Conservation (phyloP, 2,329 filamentous ascomycete genomes). For the Coccinonectria pachysandricola region DNA sequence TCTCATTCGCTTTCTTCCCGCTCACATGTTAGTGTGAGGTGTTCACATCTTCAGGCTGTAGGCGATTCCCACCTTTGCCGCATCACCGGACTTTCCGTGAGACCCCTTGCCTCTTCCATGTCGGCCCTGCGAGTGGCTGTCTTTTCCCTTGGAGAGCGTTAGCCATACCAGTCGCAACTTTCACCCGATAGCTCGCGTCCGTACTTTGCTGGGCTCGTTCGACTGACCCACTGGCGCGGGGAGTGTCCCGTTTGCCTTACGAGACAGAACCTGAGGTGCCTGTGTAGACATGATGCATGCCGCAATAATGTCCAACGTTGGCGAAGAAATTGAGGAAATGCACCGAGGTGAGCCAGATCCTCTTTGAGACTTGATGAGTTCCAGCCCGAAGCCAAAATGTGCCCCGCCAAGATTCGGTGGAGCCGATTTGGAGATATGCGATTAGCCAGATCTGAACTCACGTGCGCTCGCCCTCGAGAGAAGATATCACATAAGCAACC, state of each 20-base stretch:
- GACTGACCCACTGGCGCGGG: slow-evolving; percentile 15
- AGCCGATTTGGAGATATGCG: slow-evolving; percentile 17
- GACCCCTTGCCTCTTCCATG: slow-evolving; percentile 17
- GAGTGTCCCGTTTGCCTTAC: slow-evolving; percentile 24
- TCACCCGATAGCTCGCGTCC: slow-evolving; percentile 4
- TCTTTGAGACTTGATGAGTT: slow-evolving; percentile 19
- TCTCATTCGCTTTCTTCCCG: slow-evolving; percentile 17
- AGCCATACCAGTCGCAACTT: slow-evolving; percentile 14
- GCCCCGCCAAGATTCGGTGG: slow-evolving; percentile 19
- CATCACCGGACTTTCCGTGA: slow-evolving; percentile 19
- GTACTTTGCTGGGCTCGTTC: slow-evolving; percentile 21
- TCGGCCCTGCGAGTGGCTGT: slow-evolving; percentile 13
- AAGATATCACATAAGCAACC: too few species aligned
- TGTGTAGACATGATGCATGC: slow-evolving; percentile 28
- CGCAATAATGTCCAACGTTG: slow-evolving; percentile 11
- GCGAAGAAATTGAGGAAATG: too few species aligned
- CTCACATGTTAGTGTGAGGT: slow-evolving; percentile 9
- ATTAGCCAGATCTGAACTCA: slow-evolving; percentile 14
- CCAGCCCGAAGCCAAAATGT: slow-evolving; percentile 11
- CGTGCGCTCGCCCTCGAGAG: too few species aligned
- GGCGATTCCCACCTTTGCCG: slow-evolving; percentile 17
- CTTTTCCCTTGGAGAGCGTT: slow-evolving; percentile 14
- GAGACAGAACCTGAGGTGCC: slow-evolving; percentile 26
- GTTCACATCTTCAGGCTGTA: too few species aligned
- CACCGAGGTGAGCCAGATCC: too few species aligned